Evolutionary conservation across 164 flowering plant species (phyloP), one percentile per base, ranked within the genome.

Genomic region (Vitis cinerea): DNA sequence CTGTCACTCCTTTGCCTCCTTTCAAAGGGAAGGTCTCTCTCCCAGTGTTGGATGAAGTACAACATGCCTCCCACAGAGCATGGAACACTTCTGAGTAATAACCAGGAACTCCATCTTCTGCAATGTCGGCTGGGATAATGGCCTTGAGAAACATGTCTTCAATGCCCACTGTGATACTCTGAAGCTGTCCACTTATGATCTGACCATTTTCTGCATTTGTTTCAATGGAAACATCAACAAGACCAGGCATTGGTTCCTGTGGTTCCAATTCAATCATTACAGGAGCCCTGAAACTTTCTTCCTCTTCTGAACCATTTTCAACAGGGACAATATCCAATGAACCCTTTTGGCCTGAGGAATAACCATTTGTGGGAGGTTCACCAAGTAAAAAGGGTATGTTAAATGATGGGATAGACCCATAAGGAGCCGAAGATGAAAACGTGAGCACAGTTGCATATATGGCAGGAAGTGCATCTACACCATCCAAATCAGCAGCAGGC

Each of bases 61-160:
- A 84, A 74, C 97, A 95, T 27, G 93, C 97, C 69, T 90, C 95
- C 99, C 99, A 95, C 17, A 93, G 71, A 48, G 97, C 93, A 77
- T 54, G 68, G 73, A 93, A 95, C 74, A 95, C 67, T 59, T 85
- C 83, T 0, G 75, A 77, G 76, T 84, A 83, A 71, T 95, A 95
- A 29, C 54, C 73, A 61, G 91, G 83, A 14, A 83, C 62, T 57
- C 57, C 73, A 64, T 83, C 88, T 72, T 77, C 82, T 9, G 72
- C 52, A 15, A 90, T 61, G 59, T 86, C 87, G 3, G 85, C 56
- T 49, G 99, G 98, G 68, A 82, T 68, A 73, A 72, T 69, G 71
- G 87, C 84, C 72, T 79, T 88, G 52, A 88, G 90, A 83, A 93
- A 95, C 95, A 93, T 87, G 81, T 95, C 98, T 78, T 93, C 99